phyloP scores from a whole-genome alignment of 1,139 yeast genomes.

The Candida sp. region DNA sequence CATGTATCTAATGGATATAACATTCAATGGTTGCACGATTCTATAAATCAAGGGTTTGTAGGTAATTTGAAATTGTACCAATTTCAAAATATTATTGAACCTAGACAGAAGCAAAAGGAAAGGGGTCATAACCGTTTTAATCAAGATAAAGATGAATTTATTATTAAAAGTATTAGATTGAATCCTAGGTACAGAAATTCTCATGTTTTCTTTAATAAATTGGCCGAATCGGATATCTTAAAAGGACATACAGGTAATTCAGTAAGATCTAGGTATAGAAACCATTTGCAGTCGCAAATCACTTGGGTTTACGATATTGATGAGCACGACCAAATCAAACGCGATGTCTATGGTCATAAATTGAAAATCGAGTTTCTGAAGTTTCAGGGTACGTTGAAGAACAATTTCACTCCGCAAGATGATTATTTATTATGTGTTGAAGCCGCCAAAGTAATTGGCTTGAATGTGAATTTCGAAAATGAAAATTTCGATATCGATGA shows the following conservation, averaged over 20 bases:
- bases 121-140: slow-evolving; percentile 34
- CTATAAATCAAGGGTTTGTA: slow-evolving; percentile 7
- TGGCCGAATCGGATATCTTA: slow-evolving; percentile 47
- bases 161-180: slow-evolving; percentile 62
- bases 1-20: slow-evolving; percentile 9
- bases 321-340: slow-evolving; percentile 43
- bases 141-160: slow-evolving; percentile 57
- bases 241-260: slow-evolving; percentile 75
- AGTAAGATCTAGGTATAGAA: slow-evolving; percentile 65
- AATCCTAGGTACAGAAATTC: slow-evolving; percentile 66
- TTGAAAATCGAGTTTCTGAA: slow-evolving; percentile 29
- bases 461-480: slow-evolving; percentile 4
- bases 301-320: slow-evolving; percentile 61
- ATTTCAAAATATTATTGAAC: background rate
- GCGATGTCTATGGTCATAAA: slow-evolving; percentile 46
- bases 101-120: slow-evolving; percentile 5
- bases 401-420: slow-evolving; percentile 64
- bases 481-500: slow-evolving; percentile 9
- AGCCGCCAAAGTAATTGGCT: slow-evolving; percentile 19
- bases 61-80: slow-evolving; percentile 3
- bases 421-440: slow-evolving; percentile 57
- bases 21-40: slow-evolving; percentile 19
- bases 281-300: slow-evolving; percentile 48
- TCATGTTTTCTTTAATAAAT: slow-evolving; percentile 59
- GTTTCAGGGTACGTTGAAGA: slow-evolving; percentile 56